Evolutionary conservation across 768 basidiomycete species (phyloP), one percentile per base, ranked within the genome.

Genomic region (Obba rivulosa): DNA sequence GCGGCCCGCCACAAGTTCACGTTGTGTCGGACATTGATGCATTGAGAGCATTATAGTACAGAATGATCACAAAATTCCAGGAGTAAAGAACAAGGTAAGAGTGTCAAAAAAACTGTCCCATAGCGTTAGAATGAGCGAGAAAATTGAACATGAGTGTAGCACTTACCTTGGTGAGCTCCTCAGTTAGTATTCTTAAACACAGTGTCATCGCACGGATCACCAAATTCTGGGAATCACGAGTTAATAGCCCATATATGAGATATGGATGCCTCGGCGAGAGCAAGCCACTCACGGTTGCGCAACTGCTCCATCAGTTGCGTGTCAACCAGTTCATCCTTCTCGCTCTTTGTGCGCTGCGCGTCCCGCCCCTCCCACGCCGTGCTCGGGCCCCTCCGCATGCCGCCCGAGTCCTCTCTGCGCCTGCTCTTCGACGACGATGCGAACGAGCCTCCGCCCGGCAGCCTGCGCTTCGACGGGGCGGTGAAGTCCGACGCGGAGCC

Each of bases 321-420:
- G 41, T 63, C 62, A 11, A 61, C 43, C 17, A 63, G 47, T 20
- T 63, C 62, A 16, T 63, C 62, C 49, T 51, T 53, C 52, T 49
- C 44, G 20, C 46, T 35, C 44, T 25, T 11, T 5, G 20, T 2
- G 8, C 34, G 43, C 5, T 4, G 34, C 28, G 18, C 43, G 17
- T 13, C 48, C 22, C 18, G 34, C 45, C 9, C 44, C 25, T 21
- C 22, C 42, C 18, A 34, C 45, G 25, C 35, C 31, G 17, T 43
- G 4, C 28, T 43, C 24, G 38, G 31, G 28, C 28, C 28, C 28
- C 28, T 31, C 28, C 46, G 43, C 25, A 18, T 45, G 11, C 35
- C 23, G 18, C 25, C 16, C 5, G 14, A 10, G 13, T 56, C 57
- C 2, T 60, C 62, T 47, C 55, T 51, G 34, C 55, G 43, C 28